phyloP scores from a whole-genome alignment of 495 filamentous ascomycete species.

The Penicillium soppii region DNA sequence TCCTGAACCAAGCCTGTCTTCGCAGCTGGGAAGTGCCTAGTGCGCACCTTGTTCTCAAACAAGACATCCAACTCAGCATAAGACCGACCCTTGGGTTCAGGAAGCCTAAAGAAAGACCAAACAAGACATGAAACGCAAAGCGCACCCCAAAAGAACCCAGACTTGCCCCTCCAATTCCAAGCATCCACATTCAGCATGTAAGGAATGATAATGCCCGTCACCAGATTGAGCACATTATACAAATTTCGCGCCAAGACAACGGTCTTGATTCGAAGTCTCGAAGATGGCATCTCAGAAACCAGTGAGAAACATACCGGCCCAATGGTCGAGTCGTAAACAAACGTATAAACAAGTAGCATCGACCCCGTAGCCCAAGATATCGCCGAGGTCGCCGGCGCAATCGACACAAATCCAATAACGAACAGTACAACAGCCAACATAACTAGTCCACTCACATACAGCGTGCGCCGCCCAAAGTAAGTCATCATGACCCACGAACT shows the following conservation, averaged over 20 bases:
- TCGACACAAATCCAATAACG: conserved; percentile 62
- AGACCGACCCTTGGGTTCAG: conserved; percentile 59
- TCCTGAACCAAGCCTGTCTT: conserved; percentile 7
- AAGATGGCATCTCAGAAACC: conserved; percentile 58
- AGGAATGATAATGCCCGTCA: conserved; percentile 62
- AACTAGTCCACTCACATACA: conserved; percentile 52
- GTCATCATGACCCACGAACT: conserved; percentile 31
- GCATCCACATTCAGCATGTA: conserved; percentile 68
- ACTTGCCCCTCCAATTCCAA: conserved; percentile 62
- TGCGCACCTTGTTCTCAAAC: conserved; percentile 34
- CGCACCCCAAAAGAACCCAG: conserved; percentile 68
- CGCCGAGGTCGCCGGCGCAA: conserved; percentile 38
- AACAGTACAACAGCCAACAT: conserved; percentile 50
- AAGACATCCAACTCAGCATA: conserved; percentile 56
- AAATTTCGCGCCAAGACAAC: conserved; percentile 60
- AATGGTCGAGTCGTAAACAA: conserved; percentile 55
- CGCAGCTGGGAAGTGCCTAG: conserved; percentile 21
- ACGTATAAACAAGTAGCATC: conserved; percentile 57
- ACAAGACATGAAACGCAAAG: conserved; percentile 39
- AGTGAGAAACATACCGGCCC: conserved; percentile 64
- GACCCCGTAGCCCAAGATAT: conserved; percentile 54
- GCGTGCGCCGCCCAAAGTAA: conserved; percentile 50
- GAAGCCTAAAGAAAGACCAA: conserved; percentile 55
- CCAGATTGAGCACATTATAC: conserved; percentile 57
- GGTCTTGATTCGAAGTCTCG: conserved; percentile 59